These are phyloP conservation scores for Graphium sp. DNA, from an alignment of 2,329 filamentous ascomycete genomes.

Conservation along the genomic window DNA sequence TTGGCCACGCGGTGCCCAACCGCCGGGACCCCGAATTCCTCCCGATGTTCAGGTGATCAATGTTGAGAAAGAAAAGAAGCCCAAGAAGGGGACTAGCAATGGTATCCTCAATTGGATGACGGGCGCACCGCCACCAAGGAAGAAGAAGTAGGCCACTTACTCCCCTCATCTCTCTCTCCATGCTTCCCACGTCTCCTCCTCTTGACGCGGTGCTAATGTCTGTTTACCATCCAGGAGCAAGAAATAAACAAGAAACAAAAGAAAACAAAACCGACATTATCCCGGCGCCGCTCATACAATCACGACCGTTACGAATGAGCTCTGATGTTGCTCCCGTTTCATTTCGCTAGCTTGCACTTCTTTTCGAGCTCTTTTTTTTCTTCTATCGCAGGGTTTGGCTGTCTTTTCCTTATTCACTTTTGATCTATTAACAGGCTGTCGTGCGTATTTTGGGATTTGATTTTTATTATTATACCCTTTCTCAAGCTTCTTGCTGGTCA, in stretches of 20 bases:
- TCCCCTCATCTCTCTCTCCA: no score
- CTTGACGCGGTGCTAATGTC: no score
- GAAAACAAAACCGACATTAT: no score
- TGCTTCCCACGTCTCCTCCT: no score
- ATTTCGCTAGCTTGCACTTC: background rate
- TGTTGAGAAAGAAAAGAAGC: slow-evolving; percentile 6
- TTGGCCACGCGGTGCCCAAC: background rate
- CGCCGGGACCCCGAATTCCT: background rate
- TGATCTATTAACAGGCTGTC: background rate
- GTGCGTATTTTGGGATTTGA: slow-evolving; percentile 8
- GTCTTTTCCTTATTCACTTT: background rate
- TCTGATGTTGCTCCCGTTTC: slow-evolving; percentile 2
- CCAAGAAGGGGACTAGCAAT: slow-evolving; percentile 10
- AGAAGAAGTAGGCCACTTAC: slow-evolving; percentile 17
- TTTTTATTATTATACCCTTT: slow-evolving; percentile 5
- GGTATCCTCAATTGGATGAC: slow-evolving; percentile 3
- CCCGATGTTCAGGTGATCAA: slow-evolving; percentile 1
- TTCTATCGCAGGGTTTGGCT: background rate
- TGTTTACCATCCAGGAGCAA: background rate
- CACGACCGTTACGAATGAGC: no score
- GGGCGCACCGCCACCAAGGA: slow-evolving; percentile 10
- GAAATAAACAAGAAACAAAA: no score
- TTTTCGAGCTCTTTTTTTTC: background rate
- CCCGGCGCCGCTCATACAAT: no score
- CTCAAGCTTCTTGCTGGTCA: slow-evolving; percentile 7